These are phyloP conservation scores for Neospermospora avenae DNA, from an alignment of 2,329 filamentous ascomycete genomes.

Conservation along the genomic window DNA sequence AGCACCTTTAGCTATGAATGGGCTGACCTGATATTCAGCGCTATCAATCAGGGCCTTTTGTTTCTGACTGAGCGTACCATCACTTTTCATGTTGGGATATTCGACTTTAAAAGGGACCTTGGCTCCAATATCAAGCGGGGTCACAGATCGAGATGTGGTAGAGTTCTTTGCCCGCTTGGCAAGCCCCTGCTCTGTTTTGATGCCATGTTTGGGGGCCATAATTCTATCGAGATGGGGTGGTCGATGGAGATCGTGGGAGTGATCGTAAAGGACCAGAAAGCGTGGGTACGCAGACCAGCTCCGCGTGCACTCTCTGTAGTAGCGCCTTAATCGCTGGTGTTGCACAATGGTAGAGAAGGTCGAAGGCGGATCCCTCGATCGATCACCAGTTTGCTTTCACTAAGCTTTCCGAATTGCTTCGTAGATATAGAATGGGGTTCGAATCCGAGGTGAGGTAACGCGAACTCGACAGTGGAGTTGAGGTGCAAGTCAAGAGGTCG, in stretches of 20 bases:
- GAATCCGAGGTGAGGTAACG: background rate
- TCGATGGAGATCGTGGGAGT: background rate
- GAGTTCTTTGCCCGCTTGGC: slow-evolving; percentile 28
- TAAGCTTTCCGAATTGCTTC: background rate
- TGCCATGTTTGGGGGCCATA: slow-evolving; percentile 32
- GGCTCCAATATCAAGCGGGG: slow-evolving; percentile 16
- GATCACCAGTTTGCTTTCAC: background rate
- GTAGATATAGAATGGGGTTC: background rate
- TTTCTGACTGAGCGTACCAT: slow-evolving; percentile 4
- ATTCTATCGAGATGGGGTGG: background rate
- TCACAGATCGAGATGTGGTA: slow-evolving; percentile 18
- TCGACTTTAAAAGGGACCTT: slow-evolving; percentile 23
- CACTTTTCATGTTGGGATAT: slow-evolving; percentile 15
- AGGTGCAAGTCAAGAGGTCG: too few relatives aligned
- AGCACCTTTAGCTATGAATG: slow-evolving; percentile 26
- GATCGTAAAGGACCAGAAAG: background rate
- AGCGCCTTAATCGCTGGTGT: too few relatives aligned
- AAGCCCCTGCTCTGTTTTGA: slow-evolving; percentile 12
- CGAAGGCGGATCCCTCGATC: too few relatives aligned
- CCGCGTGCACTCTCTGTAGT: background rate
- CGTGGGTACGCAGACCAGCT: background rate
- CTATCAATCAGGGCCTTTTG: slow-evolving; percentile 16
- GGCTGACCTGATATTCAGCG: slow-evolving; percentile 25
- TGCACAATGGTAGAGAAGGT: too few relatives aligned
- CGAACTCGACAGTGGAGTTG: background rate